Base-by-base conservation (phyloP, 805 yeast genomes). In the Torulaspora indica region DNA sequence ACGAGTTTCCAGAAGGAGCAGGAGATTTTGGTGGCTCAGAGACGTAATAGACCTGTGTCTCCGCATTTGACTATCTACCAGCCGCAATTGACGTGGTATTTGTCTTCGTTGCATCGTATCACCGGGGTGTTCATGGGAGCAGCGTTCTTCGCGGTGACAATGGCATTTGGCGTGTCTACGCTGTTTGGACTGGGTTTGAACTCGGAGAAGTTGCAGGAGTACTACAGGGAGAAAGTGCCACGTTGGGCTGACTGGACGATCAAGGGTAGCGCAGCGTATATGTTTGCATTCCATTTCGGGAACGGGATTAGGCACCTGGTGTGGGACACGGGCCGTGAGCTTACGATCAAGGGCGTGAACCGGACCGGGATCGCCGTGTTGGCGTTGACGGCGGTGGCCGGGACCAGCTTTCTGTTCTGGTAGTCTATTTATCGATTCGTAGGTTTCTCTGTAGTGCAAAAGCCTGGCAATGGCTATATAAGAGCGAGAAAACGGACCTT, bases 291-390 rank as follows among this genome's bases (percentile, higher is more conserved):
- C 83, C 98, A 93, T 69, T 60, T 77, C 37, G 78, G 74, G 64
- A 88, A 90, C 66, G 97, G 98, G 58, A 48, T 91, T 52, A 87
- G 98, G 77, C 98, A 93, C 67, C 72, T 91, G 68, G 62, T 86
- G 44, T 93, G 98, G 98, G 98, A 93, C 67, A 66, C 80, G 42
- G 95, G 95, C 65, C 74, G 71, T 55, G 85, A 83, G 67, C 76
- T 91, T 63, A 77, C 89, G 49, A 61, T 86, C 56, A 79, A 83
- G 62, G 97, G 95, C 55, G 96, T 93, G 46, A 85, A 85, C 79
- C 79, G 83, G 70, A 89, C 97, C 29, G 98, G 96, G 52, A 86
- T 87, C 69, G 71, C 78, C 38, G 95, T 88, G 14, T 66, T 89
- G 46, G 97, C 82, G 23, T 71, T 78, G 56, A 59, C 79, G 35